Evolutionary conservation across 2,329 filamentous ascomycete species (phyloP), one percentile per base, ranked within the genome.

Genomic region (Colletotrichum spinosum): DNA sequence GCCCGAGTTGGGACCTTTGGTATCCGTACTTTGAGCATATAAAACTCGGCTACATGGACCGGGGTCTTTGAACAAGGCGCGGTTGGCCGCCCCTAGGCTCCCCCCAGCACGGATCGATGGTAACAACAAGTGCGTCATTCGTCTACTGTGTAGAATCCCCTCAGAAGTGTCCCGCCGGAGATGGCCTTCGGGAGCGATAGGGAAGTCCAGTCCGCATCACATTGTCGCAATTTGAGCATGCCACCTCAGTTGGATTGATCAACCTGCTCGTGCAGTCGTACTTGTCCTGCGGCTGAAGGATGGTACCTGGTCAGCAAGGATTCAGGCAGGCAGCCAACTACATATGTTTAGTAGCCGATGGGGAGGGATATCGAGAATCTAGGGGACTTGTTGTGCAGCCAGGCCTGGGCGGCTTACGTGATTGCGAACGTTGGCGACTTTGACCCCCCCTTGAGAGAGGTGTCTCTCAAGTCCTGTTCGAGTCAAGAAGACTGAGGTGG

Each of bases 71-170:
- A 65, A 52, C 55, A 45, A 51, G 57, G 57, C 56, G 56, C 61
- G 58, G 62, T 38, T 46, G 49, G 35, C 42, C 53, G 62, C 42
- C 39, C 52, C 56, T 38, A 57, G 35, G 55, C 17, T 45, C 25
- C 42, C 51, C 51, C 35, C 44, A 13, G 42, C 9, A 44, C 44
- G 38, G 35, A 62, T 38, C 35, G 51, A 17, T 12, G 39, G 56
- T 65, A 53, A 15, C 52, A 57, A 62, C 42, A 25, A 41, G 46
- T 65, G 58, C 62, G 62, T 65, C 62, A 65, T 56, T 41, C 38
- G 12, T 13, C 9, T 41, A n/a, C n/a, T n/a, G n/a, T n/a, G n/a
- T n/a, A 25, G 25, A 25, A 25, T 25, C 25, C 44, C 57, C 45
- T 51, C 61, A 55, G 48, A 39, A 46, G 42, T 34, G 34, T 42